Base-by-base conservation (phyloP, 345 rosid genomes). In the Lepidium aucheri region DNA sequence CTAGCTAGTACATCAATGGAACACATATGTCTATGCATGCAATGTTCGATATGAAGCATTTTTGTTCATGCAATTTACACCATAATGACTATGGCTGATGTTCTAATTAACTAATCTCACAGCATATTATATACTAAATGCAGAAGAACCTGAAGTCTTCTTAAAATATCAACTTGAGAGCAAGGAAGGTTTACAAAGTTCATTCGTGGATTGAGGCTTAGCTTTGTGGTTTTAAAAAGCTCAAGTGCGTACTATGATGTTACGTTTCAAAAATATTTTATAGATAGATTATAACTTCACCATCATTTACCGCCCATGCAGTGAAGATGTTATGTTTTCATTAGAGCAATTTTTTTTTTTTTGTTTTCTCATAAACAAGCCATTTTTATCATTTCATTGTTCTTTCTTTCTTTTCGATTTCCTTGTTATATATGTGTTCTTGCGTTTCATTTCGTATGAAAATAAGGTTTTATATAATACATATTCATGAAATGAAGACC, bases 251-350 rank as follows among this genome's bases (percentile, higher is more conserved):
- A 62, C 46, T 4, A 22, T 54, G 17, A 5, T 39, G 59, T 42
- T 59, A 53, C 18, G 20, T 49, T 32, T 33, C 9, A 33, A 7
- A 52, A 7, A 43, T 39, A 60, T 52, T 34, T 60, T 4, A 58
- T 59, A 65, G 57, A 22, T 58, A 52, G 28, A 9, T 51, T 60
- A 41, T 49, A 38, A 60, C 15, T 69, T 69, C 53, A 34, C 44
- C 57, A 50, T 30, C 53, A 34, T 70, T 62, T 36, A 36, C 40
- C 33, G 38, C 7, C 44, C 47, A 46, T 15, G 28, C 41, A 0
- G 4, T 47, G 47, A 58, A 60, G 50, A 46, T 43, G 53, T 66
- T 43, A 54, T 54, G 45, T 54, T 66, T 64, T 38, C 16, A 22
- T n/a, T 36, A 14, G 33, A 61, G 15, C 22, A 35, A 20, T 47